Evolutionary conservation across 768 basidiomycete species (phyloP), one percentile per base, ranked within the genome.

Genomic region (Calocybe indica): DNA sequence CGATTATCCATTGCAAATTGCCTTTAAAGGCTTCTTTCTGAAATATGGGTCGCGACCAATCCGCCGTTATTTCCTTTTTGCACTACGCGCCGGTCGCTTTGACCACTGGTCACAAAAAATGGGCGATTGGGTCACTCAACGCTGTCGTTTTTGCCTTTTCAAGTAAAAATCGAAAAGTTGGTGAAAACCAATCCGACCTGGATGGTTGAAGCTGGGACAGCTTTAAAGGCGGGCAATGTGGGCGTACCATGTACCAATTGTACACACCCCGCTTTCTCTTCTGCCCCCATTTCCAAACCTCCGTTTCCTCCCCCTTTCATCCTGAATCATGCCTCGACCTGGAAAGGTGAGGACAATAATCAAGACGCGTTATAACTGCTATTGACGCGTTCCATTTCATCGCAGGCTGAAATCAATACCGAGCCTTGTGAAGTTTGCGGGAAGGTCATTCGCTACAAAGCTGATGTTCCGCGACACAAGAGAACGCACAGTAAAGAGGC

Each of bases 381-480:
- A 29, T 43, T 28, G 40, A n/a, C 22, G 22, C 12, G 12, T 11
- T 41, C 5, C 22, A 5, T 11, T n/a, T 10, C 22, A 3, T 41
- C 22, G 22, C 5, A 58, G 58, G 53, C 52, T 45, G 52, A 49
- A 12, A 46, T 54, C 13, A 58, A 56, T 40, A 52, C 52, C 9
- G 53, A 46, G 40, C 55, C 58, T 0, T 58, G 55, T 45, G 41
- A 22, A n/a, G 38, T 52, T 11, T 58, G 57, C 28, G 55, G 55
- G 12, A 46, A 48, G 10, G 48, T 55, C 22, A 55, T 57, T n/a
- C 53, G 55, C 28, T 53, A 53, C 40, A 56, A 55, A 44, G 50
- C 50, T 12, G 57, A 58, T 47, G 45, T 57, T 2, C 28, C 50
- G 14, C 55, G 58, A 39, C 58, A 59, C 41, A 52, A 40, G n/a